Base-by-base conservation (phyloP, 352 stramenopile genomes). In the Pythium folliculosum region DNA sequence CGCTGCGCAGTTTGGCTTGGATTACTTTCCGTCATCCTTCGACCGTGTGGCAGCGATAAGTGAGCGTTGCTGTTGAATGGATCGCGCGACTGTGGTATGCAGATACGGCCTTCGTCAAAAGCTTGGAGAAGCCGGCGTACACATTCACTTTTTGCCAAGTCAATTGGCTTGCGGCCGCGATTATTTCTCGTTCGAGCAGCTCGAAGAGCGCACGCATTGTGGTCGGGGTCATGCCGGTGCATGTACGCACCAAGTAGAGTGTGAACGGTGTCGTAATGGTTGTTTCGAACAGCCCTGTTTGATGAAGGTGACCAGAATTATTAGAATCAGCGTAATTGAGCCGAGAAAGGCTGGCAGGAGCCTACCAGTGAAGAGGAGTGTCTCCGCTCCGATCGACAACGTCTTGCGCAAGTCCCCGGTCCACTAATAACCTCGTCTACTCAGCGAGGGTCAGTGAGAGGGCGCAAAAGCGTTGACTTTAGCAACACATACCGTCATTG, bases 341-440 rank as follows among this genome's bases (percentile, higher is more conserved):
- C n/a, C n/a, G n/a, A n/a, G n/a, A n/a, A n/a, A n/a, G n/a, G n/a
- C n/a, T n/a, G n/a, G n/a, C n/a, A n/a, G n/a, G n/a, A 49, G 0
- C 44, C 3, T 61, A 92, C 84, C 84, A 92, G 63, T 92, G 82
- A 8, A 92, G 64, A 2, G 82, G 82, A 17, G 80, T 89, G 40
- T 92, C 84, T 17, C 82, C 82, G 37, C 60, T 66, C 54, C 60
- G 76, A 60, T 92, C 84, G 6, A 69, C 62, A 21, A 81, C 43
- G 48, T 84, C 75, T 37, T 75, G 73, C 12, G 65, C 60, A 52
- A 92, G 64, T 10, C 78, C 80, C 5, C 73, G 65, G 30, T 80
- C 64, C 0, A 92, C 53, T 16, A 92, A 53, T 21, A 86, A 61
- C 5, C 73, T 71, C 48, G 89, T 84, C 80, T 89, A 60, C 35